Conservation (phyloP, 306 rosid species). For the Cajanus cajan region DNA sequence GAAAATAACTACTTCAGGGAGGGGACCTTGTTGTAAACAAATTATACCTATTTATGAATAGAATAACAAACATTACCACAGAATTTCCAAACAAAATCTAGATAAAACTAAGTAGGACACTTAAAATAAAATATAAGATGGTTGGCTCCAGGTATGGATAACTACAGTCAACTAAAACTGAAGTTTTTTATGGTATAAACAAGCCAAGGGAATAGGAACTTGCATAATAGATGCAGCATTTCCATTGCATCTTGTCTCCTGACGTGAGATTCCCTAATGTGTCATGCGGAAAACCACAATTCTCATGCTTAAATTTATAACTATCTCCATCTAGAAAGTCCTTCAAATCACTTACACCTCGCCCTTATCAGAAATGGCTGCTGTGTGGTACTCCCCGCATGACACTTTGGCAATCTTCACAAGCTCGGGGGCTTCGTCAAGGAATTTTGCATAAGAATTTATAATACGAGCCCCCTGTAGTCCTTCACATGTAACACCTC, state of each 20-base stretch:
- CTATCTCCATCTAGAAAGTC: constrained; percentile 64
- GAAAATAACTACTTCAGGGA: neutral
- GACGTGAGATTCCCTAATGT: constrained; percentile 60
- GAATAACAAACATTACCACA: neutral
- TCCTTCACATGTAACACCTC: constrained; percentile 93
- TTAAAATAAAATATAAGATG: neutral
- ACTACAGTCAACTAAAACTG: constrained; percentile 16
- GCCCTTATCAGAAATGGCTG: constrained; percentile 85
- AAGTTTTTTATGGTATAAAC: constrained; percentile 31
- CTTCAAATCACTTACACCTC: constrained; percentile 95
- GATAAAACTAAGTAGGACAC: neutral
- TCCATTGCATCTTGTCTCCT: constrained; percentile 58
- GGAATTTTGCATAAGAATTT: constrained; percentile 81
- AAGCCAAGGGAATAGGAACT: constrained; percentile 56
- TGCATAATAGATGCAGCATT: constrained; percentile 62
- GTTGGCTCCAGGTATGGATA: constrained; percentile 22
- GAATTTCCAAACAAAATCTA: constrained; percentile 12
- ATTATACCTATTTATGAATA: neutral
- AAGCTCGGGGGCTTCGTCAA: constrained; percentile 92
- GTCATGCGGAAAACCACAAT: constrained; percentile 68
- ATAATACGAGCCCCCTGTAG: constrained; percentile 79
- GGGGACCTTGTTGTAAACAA: neutral
- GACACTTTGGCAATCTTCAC: constrained; percentile 92
- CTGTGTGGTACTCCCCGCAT: constrained; percentile 97
- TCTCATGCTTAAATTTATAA: constrained; percentile 56